Evolutionary conservation across 148 eudicot species (phyloP).

Genomic region (Limonium bicolor): DNA sequence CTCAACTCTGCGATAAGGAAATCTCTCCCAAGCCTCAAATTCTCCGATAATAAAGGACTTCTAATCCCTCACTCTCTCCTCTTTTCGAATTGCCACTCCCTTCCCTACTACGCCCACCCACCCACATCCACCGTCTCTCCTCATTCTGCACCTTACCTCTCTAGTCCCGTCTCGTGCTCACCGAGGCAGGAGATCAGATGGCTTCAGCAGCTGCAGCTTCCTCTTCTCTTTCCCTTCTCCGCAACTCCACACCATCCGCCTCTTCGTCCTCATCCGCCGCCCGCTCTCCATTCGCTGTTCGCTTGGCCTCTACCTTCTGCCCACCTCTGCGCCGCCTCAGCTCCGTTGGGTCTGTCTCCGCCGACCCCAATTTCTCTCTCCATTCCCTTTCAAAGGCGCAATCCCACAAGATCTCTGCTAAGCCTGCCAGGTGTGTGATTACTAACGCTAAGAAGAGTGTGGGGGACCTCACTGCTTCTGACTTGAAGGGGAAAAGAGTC

Average conservation of each 20-base stretch:
- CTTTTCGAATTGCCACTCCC: slow-evolving; percentile 4
- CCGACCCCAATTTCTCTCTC: slow-evolving; percentile 27
- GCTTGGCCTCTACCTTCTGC: slow-evolving; percentile 26
- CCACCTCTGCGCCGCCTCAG: slow-evolving; percentile 38
- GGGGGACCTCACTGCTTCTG: slow-evolving; percentile 41
- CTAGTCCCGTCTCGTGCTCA: too few species aligned
- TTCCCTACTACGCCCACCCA: neutral
- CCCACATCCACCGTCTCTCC: neutral
- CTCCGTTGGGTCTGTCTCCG: slow-evolving; percentile 33
- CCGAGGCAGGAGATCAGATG: too few species aligned
- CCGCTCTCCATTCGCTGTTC: slow-evolving; percentile 20
- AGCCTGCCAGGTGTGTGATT: slow-evolving; percentile 37
- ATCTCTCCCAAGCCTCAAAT: slow-evolving; percentile 3
- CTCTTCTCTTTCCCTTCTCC: slow-evolving; percentile 38
- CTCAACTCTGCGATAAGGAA: slow-evolving; percentile 4
- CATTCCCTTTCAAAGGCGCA: slow-evolving; percentile 41
- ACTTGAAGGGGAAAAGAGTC: slow-evolving; percentile 77
- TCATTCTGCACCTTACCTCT: neutral
- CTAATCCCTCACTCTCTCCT: neutral
- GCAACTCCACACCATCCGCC: slow-evolving; percentile 11
- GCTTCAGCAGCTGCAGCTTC: slow-evolving; percentile 55
- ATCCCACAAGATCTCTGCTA: slow-evolving; percentile 14
- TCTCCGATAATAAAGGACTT: neutral
- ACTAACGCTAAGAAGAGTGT: slow-evolving; percentile 86
- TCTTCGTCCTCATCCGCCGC: slow-evolving; percentile 30